A percentile compares a stretch with the other conserved stretches of the same genome.
Evolutionary conservation across 768 basidiomycete species (phyloP).

Genomic region (Lactarius tabidus): DNA sequence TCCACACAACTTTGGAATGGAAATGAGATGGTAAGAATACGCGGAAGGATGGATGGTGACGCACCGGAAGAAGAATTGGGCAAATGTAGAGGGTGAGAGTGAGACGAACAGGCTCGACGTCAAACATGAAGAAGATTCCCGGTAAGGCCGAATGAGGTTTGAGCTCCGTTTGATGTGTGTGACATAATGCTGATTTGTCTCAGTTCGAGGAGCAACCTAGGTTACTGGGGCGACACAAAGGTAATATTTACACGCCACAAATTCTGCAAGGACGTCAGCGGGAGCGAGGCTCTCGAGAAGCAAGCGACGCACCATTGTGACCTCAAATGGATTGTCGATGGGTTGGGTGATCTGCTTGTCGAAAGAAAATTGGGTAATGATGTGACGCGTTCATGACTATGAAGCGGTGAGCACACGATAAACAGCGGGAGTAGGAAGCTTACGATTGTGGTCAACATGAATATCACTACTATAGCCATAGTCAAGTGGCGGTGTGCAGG

Average conservation of each 20-base stretch:
- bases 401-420: background rate
- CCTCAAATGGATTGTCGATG: constrained; percentile 84
- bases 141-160: constrained; percentile 79
- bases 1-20: constrained; percentile 61
- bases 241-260: constrained; percentile 92
- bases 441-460: constrained; percentile 79
- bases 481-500: too few species aligned
- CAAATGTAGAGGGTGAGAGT: constrained; percentile 79
- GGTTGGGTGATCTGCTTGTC: constrained; percentile 93
- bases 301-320: constrained; percentile 58
- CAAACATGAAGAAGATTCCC: constrained; percentile 98
- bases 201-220: constrained; percentile 71
- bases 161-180: constrained; percentile 73
- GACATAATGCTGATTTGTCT: constrained; percentile 90
- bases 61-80: constrained; percentile 75
- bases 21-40: background rate
- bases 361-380: constrained; percentile 93
- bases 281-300: background rate
- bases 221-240: constrained; percentile 93
- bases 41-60: constrained; percentile 8
- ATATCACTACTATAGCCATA: too few species aligned
- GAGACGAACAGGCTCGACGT: constrained; percentile 85
- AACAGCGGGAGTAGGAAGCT: constrained; percentile 31
- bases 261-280: constrained; percentile 45
- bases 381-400: constrained; percentile 95